Evolutionary conservation across 2,329 filamentous ascomycete species (phyloP).

Genomic region (Diaporthe helianthi): DNA sequence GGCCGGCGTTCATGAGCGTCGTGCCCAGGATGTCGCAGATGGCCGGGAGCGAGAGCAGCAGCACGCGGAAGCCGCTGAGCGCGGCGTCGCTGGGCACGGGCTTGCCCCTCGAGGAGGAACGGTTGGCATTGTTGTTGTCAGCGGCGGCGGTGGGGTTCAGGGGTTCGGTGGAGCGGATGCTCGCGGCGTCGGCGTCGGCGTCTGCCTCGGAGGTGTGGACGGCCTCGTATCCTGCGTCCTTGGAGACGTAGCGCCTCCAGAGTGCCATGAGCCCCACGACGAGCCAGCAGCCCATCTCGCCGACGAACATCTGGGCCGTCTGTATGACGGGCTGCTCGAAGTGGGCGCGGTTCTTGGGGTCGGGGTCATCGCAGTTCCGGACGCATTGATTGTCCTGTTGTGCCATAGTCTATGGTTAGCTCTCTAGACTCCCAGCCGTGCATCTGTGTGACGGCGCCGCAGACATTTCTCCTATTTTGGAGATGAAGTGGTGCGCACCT

Average conservation of each 20-base stretch:
- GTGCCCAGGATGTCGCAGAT: constrained; percentile 95
- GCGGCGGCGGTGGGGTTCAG: constrained; percentile 50
- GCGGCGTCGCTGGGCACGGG: constrained; percentile 57
- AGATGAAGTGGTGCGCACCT: constrained; percentile 61
- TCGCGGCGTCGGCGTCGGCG: constrained; percentile 54
- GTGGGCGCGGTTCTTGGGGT: constrained; percentile 69
- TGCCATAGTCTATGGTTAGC: neutral
- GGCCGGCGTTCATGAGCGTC: constrained; percentile 94
- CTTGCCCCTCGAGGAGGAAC: constrained; percentile 21
- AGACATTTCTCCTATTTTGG: neutral
- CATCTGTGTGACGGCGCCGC: neutral
- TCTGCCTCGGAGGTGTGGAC: constrained; percentile 58
- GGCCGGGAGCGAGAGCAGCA: constrained; percentile 82
- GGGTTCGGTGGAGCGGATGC: constrained; percentile 51
- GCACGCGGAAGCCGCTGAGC: constrained; percentile 73
- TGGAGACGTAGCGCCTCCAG: constrained; percentile 63
- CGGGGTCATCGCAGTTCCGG: constrained; percentile 77
- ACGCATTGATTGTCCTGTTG: constrained; percentile 94
- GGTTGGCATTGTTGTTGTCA: constrained; percentile 49
- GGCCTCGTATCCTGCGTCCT: constrained; percentile 67
- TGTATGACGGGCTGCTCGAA: constrained; percentile 98
- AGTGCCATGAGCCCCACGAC: constrained; percentile 77
- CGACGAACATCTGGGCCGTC: constrained; percentile 97
- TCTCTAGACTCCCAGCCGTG: neutral
- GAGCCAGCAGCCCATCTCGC: constrained; percentile 95